Evolutionary conservation across 768 basidiomycete species (phyloP).

Genomic region (Postia placenta): DNA sequence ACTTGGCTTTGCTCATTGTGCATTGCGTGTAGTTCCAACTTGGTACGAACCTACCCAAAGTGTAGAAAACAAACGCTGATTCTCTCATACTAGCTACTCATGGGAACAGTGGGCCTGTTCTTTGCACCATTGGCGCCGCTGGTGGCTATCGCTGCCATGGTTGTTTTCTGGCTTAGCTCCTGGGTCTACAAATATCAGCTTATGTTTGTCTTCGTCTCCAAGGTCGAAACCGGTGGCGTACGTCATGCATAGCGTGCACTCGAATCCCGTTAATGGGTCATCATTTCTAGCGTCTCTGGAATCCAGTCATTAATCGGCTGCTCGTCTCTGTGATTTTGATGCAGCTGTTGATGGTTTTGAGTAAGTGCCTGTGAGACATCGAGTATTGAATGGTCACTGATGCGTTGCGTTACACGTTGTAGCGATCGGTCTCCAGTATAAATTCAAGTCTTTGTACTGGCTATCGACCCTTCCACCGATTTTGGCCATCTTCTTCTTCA

Average conservation of each 20-base stretch:
- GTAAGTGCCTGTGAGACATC: conserved; percentile 40
- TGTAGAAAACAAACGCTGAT: conserved; percentile 8
- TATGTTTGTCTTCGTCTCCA: conserved; percentile 88
- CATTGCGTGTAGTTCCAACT: conserved; percentile 5
- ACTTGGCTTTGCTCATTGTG: background rate
- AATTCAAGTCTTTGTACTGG: conserved; percentile 70
- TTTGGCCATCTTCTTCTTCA: conserved; percentile 74
- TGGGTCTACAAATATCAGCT: conserved; percentile 95
- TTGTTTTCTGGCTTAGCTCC: conserved; percentile 84
- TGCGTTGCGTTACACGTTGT: background rate
- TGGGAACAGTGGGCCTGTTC: conserved; percentile 88
- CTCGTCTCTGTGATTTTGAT: conserved; percentile 75
- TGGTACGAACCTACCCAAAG: conserved; percentile 1
- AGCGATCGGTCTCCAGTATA: conserved; percentile 85
- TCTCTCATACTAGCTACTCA: conserved; percentile 52
- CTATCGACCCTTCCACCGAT: conserved; percentile 82
- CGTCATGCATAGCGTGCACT: conserved; percentile 25
- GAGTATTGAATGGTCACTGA: background rate
- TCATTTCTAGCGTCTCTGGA: conserved; percentile 74
- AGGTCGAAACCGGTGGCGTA: conserved; percentile 91
- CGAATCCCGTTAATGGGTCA: background rate
- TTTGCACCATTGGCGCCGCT: conserved; percentile 94
- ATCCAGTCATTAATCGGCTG: conserved; percentile 87
- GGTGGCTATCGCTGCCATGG: conserved; percentile 73
- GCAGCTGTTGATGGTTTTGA: conserved; percentile 83